Evolutionary conservation across 2,329 filamentous ascomycete genomes (phyloP), one percentile per base, ranked within the genome.

Genomic region (Nothophaeocryptopus gaeumannii): DNA sequence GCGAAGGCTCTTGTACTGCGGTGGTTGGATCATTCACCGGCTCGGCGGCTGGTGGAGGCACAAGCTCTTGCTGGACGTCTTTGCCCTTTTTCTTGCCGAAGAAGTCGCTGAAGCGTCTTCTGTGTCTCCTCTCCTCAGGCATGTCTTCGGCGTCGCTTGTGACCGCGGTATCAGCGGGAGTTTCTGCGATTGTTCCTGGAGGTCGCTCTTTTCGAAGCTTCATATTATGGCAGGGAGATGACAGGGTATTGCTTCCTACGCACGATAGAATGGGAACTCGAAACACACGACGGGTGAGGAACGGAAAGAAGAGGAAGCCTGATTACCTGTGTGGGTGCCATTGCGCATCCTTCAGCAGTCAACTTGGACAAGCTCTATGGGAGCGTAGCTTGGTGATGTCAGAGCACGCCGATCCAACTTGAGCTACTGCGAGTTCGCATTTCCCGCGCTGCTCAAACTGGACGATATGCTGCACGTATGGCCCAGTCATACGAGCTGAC

Each of bases 31-130:
- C 43, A 35, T 48, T 34, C 11, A 14, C 29, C 15, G 16, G 33
- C 8, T 43, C 46, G 34, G 20, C 39, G 37, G 13, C 32, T 38
- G 20, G 39, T 32, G 30, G 29, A 31, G 13, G 46, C 13, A 43
- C 13, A 10, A 43, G 7, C 40, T 43, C 40, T 43, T 44, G 13
- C 42, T 48, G 31, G 39, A 32, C 30, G 39, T 48, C 50, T 40
- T 45, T 37, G 46, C 33, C 31, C 20, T 62, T 60, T 47, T 58
- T 58, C 46, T 47, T 52, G 50, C 56, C 51, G 46, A 62, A 62
- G 2, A 62, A 46, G 31, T 39, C 49, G 37, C 54, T 57, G 15
- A 62, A 26, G 35, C 56, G 53, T 34, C 45, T 54, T 35, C 55
- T 54, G 45, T 53, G 41, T 34, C 38, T 47, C 49, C 47, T 47